These are phyloP conservation scores for Cytidiella melzeri DNA, from an alignment of 768 basidiomycete genomes.

Conservation along the genomic window DNA sequence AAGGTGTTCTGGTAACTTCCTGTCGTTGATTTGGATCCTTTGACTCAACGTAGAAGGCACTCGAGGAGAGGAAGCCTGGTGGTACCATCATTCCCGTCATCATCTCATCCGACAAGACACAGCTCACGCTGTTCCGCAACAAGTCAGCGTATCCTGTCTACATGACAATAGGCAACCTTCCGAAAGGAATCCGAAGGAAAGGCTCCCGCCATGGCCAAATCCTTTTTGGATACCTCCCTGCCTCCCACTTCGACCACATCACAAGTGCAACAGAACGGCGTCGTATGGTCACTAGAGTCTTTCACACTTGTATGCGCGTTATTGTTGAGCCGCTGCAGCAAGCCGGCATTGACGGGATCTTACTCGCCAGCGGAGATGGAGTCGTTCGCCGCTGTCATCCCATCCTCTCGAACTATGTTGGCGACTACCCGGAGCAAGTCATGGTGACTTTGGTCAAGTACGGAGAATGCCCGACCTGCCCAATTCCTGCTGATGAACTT, in stretches of 20 bases:
- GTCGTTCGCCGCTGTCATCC: slow-evolving; percentile 4
- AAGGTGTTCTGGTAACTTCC: too few species aligned
- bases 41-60: too few species aligned
- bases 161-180: slow-evolving; percentile 17
- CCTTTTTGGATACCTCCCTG: slow-evolving; percentile 19
- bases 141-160: slow-evolving; percentile 14
- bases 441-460: not conserved
- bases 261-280: slow-evolving; percentile 2
- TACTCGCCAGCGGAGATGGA: slow-evolving; percentile 17
- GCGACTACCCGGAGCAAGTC: slow-evolving; percentile 9
- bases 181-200: slow-evolving; percentile 13
- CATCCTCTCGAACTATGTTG: too few species aligned
- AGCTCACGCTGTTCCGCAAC: slow-evolving; percentile 17
- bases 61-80: too few species aligned
- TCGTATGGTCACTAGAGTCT: slow-evolving; percentile 6
- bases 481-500: too few species aligned
- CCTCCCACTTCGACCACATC: slow-evolving; percentile 6
- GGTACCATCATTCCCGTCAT: too few species aligned
- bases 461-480: slow-evolving; percentile 4
- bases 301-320: slow-evolving; percentile 17
- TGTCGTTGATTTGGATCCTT: too few species aligned
- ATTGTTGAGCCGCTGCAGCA: too few species aligned
- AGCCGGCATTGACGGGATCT: too few species aligned
- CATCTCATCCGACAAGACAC: too few species aligned
- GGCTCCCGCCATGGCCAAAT: slow-evolving; percentile 11